Evolutionary conservation across 1,284 basidiomycete genomes (phyloP).

Genomic region (Cutaneotrichosporon cavernicola): DNA sequence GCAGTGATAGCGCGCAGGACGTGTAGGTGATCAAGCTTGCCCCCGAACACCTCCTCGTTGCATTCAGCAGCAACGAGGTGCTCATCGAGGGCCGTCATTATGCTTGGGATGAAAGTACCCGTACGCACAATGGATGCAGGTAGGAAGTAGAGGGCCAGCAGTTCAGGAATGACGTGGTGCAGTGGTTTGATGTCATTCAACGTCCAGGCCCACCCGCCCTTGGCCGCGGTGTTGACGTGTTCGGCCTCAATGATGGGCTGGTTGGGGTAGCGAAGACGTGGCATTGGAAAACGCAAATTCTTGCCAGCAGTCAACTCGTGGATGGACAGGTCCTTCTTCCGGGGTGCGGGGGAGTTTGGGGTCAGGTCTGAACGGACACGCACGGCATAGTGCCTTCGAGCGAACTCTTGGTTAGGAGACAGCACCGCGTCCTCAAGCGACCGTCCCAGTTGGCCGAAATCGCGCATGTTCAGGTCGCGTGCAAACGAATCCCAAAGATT

Average conservation of each 20-base stretch:
- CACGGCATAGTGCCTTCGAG: constrained; percentile 27
- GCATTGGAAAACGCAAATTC: background rate
- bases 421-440: constrained; percentile 32
- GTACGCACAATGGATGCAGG: constrained; percentile 32
- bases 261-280: background rate
- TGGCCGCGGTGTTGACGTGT: constrained; percentile 17
- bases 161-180: constrained; percentile 28
- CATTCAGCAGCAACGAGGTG: constrained; percentile 34
- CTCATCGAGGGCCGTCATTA: constrained; percentile 32
- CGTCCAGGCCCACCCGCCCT: constrained; percentile 30
- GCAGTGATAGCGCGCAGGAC: constrained; percentile 34
- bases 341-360: constrained; percentile 26
- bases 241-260: constrained; percentile 34
- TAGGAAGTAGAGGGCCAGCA: constrained; percentile 30
- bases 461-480: constrained; percentile 16
- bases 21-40: constrained; percentile 14
- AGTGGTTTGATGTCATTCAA: background rate
- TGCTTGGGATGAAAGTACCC: constrained; percentile 28
- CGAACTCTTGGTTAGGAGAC: constrained; percentile 28
- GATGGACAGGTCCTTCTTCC: background rate
- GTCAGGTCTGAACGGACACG: constrained; percentile 31
- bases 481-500: constrained; percentile 15
- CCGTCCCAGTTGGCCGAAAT: constrained; percentile 18
- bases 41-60: constrained; percentile 18
- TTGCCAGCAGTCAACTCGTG: background rate